Conservation (phyloP, 768 basidiomycete species). For the Aureoboletus auriporus region DNA sequence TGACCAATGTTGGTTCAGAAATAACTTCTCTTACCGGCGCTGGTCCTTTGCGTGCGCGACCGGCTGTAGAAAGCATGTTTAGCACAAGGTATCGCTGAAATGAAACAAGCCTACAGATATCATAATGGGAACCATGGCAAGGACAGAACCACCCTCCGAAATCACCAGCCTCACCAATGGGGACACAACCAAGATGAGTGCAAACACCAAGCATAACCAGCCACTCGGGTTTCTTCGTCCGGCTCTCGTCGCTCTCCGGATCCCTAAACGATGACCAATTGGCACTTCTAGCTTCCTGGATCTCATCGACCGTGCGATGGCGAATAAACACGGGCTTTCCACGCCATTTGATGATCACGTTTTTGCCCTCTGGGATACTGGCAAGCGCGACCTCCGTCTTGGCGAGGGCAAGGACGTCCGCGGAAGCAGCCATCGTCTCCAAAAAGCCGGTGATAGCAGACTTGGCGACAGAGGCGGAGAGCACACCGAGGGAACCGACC, state of each 20-base stretch:
- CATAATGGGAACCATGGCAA: conserved; percentile 98
- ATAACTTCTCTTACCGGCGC: conserved; percentile 67
- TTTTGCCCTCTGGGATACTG: conserved; percentile 94
- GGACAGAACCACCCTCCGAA: conserved; percentile 99
- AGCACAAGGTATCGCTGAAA: conserved; percentile 1
- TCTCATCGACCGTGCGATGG: conserved; percentile 88
- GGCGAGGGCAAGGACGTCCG: conserved; percentile 95
- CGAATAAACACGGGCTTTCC: conserved; percentile 99
- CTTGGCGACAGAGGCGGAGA: conserved; percentile 93
- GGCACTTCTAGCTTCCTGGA: conserved; percentile 82
- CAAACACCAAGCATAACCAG: conserved; percentile 89
- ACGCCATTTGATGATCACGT: conserved; percentile 97
- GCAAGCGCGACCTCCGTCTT: conserved; percentile 94
- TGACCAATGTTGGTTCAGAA: neutral
- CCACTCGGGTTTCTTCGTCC: conserved; percentile 96
- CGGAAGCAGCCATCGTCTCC: conserved; percentile 93
- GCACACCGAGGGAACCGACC: conserved; percentile 87
- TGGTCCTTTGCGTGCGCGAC: conserved; percentile 93
- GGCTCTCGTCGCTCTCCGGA: conserved; percentile 84
- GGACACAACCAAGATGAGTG: conserved; percentile 98
- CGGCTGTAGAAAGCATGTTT: conserved; percentile 48
- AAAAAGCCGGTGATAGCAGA: conserved; percentile 92
- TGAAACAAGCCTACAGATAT: conserved; percentile 68
- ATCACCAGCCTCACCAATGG: conserved; percentile 96
- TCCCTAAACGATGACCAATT: conserved; percentile 90